Evolutionary conservation across 2,329 filamentous ascomycete genomes (phyloP), one percentile per base, ranked within the genome.

Genomic region (Arthrobotrys musiformis): DNA sequence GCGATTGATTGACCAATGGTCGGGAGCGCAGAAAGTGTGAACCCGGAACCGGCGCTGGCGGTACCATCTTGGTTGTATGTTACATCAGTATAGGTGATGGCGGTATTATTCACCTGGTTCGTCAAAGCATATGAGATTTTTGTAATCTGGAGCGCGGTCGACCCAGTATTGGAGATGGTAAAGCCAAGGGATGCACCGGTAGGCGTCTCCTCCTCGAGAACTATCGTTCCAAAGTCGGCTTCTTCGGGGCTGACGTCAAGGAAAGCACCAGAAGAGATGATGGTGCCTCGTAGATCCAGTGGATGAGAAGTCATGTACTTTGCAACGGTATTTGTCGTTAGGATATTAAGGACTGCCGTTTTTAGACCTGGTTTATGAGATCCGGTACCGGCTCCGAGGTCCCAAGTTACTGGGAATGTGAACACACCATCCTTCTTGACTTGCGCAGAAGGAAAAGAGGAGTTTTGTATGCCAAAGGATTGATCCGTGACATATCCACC

Each of bases 391-490:
- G n/a, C 19, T 15, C 81, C 82, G 33, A 85, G 81, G 56, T 84
- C 82, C 83, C 84, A 85, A 7, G 81, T 82, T n/a, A 85, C 82
- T 4, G 83, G 82, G 75, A 86, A 85, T 6, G 81, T 82, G 75
- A 86, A 85, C 4, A 79, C 82, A 0, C 82, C 79, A 0, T 84
- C 85, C 54, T 82, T 80, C 1, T 80, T 79, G 6, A 86, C 46
- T 9, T 82, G 69, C 2, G 84, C 82, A 50, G 81, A 80, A 2
- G 85, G 85, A 4, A 86, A 80, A 4, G 83, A 82, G 9, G 83
- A 81, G 66, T 84, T 84, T 35, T 79, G 79, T 70, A 84, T 83
- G 30, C 82, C 81, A 73, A 84, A 86, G 4, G 82, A 81, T 2
- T 81, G 64, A 69, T 85, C 83, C 2, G 82, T 82, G 15, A 84